These are phyloP conservation scores for Tolypocladium album DNA, from an alignment of 2,329 filamentous ascomycete species.

Conservation along the genomic window DNA sequence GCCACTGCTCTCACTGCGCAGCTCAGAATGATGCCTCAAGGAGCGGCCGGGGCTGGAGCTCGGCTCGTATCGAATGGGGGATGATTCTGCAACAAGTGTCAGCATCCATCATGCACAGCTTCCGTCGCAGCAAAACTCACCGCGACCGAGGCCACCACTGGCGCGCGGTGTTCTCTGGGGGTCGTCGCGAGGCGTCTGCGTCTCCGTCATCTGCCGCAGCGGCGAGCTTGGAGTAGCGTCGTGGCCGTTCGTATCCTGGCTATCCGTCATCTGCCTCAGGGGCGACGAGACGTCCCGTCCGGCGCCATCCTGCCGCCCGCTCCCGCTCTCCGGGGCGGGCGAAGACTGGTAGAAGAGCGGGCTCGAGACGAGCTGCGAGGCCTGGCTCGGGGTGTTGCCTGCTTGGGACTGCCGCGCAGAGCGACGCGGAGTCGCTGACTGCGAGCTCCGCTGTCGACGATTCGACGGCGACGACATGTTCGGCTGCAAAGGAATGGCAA, in stretches of 20 bases:
- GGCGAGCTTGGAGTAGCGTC: slow-evolving; percentile 44
- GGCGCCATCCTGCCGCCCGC: slow-evolving; percentile 15
- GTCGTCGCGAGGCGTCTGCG: slow-evolving; percentile 37
- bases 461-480: slow-evolving; percentile 33
- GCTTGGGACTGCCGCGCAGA: slow-evolving; percentile 27
- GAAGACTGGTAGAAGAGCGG: slow-evolving; percentile 65
- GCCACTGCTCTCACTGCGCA: slow-evolving; percentile 74
- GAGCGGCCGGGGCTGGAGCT: slow-evolving; percentile 76
- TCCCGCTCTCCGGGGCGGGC: slow-evolving; percentile 17
- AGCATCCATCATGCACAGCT: background rate
- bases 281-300: slow-evolving; percentile 38
- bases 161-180: slow-evolving; percentile 62
- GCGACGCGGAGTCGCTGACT: slow-evolving; percentile 33
- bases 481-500: background rate
- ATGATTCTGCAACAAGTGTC: slow-evolving; percentile 56
- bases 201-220: slow-evolving; percentile 46
- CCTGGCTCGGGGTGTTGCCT: slow-evolving; percentile 32
- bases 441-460: slow-evolving; percentile 40
- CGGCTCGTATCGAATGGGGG: slow-evolving; percentile 80
- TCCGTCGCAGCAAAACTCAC: slow-evolving; percentile 31
- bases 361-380: slow-evolving; percentile 56
- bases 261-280: slow-evolving; percentile 45
- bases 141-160: slow-evolving; percentile 48
- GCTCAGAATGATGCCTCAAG: slow-evolving; percentile 53
- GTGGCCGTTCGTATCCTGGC: slow-evolving; percentile 35